Conservation (phyloP, 768 basidiomycete species). For the Psilocybe cyanescens region DNA sequence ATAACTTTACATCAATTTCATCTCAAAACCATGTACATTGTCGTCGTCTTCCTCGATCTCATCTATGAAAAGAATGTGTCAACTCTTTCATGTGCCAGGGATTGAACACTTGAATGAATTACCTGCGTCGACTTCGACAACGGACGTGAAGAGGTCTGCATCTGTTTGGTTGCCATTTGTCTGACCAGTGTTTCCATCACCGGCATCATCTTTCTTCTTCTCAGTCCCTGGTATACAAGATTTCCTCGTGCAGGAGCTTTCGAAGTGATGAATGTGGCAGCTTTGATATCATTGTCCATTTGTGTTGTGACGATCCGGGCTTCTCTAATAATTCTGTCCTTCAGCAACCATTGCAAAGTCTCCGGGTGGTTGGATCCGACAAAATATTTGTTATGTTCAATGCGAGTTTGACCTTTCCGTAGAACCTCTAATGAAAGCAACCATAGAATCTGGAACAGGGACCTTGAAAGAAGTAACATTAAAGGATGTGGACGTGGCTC, state of each 20-base stretch:
- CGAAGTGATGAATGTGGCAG: slow-evolving; percentile 74
- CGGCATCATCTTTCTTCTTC: slow-evolving; percentile 60
- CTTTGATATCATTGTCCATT: slow-evolving; percentile 76
- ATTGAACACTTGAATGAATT: neutral
- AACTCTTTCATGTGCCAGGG: neutral
- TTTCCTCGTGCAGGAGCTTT: slow-evolving; percentile 85
- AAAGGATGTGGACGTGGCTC: slow-evolving; percentile 3
- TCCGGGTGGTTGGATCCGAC: slow-evolving; percentile 97
- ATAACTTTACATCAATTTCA: slow-evolving; percentile 71
- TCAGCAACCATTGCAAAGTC: slow-evolving; percentile 83
- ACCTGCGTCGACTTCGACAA: slow-evolving; percentile 95
- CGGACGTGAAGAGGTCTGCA: slow-evolving; percentile 88
- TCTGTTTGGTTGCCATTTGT: slow-evolving; percentile 46
- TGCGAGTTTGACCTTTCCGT: slow-evolving; percentile 98
- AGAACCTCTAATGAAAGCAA: slow-evolving; percentile 87
- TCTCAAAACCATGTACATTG: slow-evolving; percentile 96
- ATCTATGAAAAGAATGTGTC: slow-evolving; percentile 48
- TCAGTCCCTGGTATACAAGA: slow-evolving; percentile 87
- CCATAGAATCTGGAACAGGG: slow-evolving; percentile 88
- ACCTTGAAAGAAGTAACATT: slow-evolving; percentile 53
- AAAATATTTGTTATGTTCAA: slow-evolving; percentile 95
- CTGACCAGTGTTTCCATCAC: slow-evolving; percentile 31
- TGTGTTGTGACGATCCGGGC: slow-evolving; percentile 76
- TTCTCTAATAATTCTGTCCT: slow-evolving; percentile 84
- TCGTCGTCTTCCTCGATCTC: slow-evolving; percentile 99